These are phyloP conservation scores for Begonia masoniana DNA, from an alignment of 306 rosid genomes.

Conservation along the genomic window DNA sequence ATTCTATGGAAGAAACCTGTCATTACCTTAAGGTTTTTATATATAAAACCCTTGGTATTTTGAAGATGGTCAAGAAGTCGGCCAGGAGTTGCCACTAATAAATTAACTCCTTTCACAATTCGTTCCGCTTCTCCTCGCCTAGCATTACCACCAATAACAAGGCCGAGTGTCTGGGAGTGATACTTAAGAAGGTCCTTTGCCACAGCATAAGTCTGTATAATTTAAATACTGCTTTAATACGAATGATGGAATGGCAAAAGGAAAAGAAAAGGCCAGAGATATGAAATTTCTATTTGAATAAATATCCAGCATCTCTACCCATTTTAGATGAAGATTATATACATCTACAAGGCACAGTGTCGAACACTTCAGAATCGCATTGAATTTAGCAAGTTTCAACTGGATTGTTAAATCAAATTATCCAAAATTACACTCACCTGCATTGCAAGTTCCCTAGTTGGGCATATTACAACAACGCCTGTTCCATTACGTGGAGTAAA, in stretches of 20 bases:
- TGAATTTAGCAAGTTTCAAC: no score
- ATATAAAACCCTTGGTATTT: slow-evolving; percentile 69
- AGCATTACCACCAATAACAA: slow-evolving; percentile 80
- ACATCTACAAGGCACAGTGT: no score
- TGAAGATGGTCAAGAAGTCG: slow-evolving; percentile 94
- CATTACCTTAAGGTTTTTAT: slow-evolving; percentile 57
- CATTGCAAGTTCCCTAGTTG: slow-evolving; percentile 92
- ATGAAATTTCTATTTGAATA: no score
- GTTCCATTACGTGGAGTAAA: slow-evolving; percentile 70
- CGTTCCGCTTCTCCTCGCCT: slow-evolving; percentile 87
- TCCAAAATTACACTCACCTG: slow-evolving; percentile 37
- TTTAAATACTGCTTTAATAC: slow-evolving; percentile 8
- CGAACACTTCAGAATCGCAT: no score
- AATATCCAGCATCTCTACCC: no score
- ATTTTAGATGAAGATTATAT: no score
- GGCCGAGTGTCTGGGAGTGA: slow-evolving; percentile 82
- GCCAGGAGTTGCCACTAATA: slow-evolving; percentile 90
- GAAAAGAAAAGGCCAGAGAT: background rate
- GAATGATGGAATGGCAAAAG: background rate
- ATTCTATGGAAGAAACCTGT: background rate
- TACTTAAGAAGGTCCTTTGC: slow-evolving; percentile 80
- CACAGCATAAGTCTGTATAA: slow-evolving; percentile 73
- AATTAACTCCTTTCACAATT: slow-evolving; percentile 66
- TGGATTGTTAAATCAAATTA: no score
- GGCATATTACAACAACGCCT: slow-evolving; percentile 80